Evolutionary conservation across 2,329 filamentous ascomycete genomes (phyloP).

Genomic region (Fusarium sp.): DNA sequence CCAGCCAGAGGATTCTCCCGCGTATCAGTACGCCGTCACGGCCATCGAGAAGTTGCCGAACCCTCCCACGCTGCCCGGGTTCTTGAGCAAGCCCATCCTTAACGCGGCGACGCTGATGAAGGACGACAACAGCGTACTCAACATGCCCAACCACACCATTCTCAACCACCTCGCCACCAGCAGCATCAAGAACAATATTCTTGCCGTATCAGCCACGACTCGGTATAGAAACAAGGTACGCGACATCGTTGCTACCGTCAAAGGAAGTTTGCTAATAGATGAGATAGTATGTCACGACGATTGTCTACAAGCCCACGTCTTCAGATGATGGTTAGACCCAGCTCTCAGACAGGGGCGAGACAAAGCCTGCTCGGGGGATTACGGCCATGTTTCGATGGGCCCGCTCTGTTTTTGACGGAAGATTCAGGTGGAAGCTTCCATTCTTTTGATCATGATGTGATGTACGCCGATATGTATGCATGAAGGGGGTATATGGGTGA

Average conservation of each 20-base stretch:
- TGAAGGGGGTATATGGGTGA: background rate
- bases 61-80: slow-evolving; percentile 86
- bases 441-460: slow-evolving; percentile 21
- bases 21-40: slow-evolving; percentile 75
- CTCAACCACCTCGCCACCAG: slow-evolving; percentile 96
- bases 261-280: slow-evolving; percentile 20
- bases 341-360: slow-evolving; percentile 2
- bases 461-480: slow-evolving; percentile 12
- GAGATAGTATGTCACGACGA: slow-evolving; percentile 89
- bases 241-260: background rate
- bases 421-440: slow-evolving; percentile 1
- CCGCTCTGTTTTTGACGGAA: background rate
- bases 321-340: slow-evolving; percentile 54
- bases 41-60: slow-evolving; percentile 81
- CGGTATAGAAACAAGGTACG: slow-evolving; percentile 91
- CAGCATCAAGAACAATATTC: slow-evolving; percentile 94
- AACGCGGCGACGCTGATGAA: slow-evolving; percentile 93
- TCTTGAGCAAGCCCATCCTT: slow-evolving; percentile 91
- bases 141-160: slow-evolving; percentile 96
- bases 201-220: slow-evolving; percentile 96
- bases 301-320: slow-evolving; percentile 91
- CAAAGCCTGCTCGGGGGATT: background rate
- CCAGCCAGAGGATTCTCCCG: slow-evolving; percentile 76
- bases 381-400: background rate
- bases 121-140: slow-evolving; percentile 96